These are phyloP conservation scores for Anisodus acutangulus DNA, from an alignment of 257 asterid genomes.

Conservation along the genomic window DNA sequence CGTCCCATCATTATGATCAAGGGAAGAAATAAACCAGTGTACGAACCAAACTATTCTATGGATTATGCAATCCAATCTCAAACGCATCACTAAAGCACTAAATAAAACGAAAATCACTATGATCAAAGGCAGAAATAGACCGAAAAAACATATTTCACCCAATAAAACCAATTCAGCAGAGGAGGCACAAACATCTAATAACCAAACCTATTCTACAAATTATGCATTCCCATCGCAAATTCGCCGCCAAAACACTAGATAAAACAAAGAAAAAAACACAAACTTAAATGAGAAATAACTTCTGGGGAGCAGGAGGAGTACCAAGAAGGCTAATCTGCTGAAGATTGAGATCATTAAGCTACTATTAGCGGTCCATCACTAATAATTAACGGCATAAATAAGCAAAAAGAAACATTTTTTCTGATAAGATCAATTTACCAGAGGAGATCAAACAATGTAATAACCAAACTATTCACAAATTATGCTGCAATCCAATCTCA, in stretches of 20 bases:
- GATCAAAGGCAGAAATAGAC: background rate
- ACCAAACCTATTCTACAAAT: too few species aligned
- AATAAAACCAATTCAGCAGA: slow-evolving; percentile 69
- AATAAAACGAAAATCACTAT: background rate
- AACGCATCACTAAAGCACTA: background rate
- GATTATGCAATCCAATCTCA: background rate
- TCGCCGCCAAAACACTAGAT: background rate
- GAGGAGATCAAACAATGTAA: too few species aligned
- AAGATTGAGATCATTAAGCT: slow-evolving; percentile 54
- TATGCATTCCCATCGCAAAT: too few species aligned
- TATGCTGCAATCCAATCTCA: too few species aligned
- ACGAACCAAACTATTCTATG: slow-evolving; percentile 25
- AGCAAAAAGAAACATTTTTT: too few species aligned
- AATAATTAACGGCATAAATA: too few species aligned
- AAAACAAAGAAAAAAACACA: background rate
- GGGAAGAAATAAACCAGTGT: slow-evolving; percentile 51
- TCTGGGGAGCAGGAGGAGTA: slow-evolving; percentile 35
- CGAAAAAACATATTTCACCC: slow-evolving; percentile 40
- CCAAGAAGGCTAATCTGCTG: slow-evolving; percentile 72
- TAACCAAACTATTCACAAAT: too few species aligned
- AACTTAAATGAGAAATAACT: too few species aligned
- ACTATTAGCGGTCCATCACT: slow-evolving; percentile 47
- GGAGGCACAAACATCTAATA: background rate
- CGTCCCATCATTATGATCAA: slow-evolving; percentile 54
- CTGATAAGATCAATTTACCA: too few species aligned